These are phyloP conservation scores for Pythium volutum DNA, from an alignment of 352 stramenopile species.

Conservation along the genomic window DNA sequence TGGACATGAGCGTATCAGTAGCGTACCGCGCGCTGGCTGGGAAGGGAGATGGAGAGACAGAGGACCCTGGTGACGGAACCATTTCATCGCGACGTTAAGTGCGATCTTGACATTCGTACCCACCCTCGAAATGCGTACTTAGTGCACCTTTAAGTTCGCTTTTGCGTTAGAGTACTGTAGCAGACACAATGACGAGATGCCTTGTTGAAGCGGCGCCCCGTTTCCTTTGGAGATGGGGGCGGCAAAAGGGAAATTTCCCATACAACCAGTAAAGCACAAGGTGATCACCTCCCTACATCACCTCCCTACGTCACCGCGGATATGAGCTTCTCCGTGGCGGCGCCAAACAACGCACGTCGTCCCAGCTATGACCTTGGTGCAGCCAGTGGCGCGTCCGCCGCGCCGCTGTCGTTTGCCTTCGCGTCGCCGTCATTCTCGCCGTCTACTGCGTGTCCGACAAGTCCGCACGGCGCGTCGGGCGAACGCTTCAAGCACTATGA, in stretches of 20 bases:
- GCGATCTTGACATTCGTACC: background rate
- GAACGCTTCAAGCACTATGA: conserved; percentile 37
- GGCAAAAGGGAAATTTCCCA: background rate
- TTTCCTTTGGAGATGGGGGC: background rate
- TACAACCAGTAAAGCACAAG: background rate
- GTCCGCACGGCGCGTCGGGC: conserved; percentile 14
- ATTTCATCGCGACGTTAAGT: background rate
- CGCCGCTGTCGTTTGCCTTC: conserved; percentile 17
- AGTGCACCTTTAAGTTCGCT: conserved; percentile 10
- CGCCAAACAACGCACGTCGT: background rate
- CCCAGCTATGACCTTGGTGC: conserved; percentile 5
- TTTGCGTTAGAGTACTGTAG: conserved; percentile 4
- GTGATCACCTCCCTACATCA: too few species aligned
- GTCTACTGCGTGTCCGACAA: background rate
- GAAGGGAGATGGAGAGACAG: background rate
- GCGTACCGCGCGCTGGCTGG: background rate
- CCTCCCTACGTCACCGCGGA: background rate
- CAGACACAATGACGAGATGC: conserved; percentile 11
- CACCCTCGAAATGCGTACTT: conserved; percentile 13
- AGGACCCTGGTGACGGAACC: background rate
- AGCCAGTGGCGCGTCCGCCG: background rate
- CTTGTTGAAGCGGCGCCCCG: conserved; percentile 11
- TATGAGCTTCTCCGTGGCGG: conserved; percentile 2
- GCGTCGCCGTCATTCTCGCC: conserved; percentile 2
- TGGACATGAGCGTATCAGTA: background rate